phyloP scores from a whole-genome alignment of 2,329 filamentous ascomycete genomes.

The Fusarium pseudonygamai region DNA sequence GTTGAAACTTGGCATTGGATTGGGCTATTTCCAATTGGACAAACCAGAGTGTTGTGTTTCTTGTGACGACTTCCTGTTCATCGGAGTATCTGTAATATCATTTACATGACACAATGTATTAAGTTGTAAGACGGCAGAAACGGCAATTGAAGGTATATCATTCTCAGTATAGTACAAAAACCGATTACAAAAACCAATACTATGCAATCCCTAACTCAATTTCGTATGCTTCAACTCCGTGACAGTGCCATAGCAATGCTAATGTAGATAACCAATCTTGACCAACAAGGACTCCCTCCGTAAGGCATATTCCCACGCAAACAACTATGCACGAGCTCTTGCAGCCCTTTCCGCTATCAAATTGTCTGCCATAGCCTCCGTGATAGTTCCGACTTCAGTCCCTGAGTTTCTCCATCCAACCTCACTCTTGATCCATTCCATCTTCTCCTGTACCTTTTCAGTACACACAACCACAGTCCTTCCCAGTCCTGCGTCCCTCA shows the following conservation, averaged over 20 bases:
- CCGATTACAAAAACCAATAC: not conserved
- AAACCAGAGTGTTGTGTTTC: not conserved
- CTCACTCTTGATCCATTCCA: slow-evolving; percentile 40
- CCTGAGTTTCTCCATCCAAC: slow-evolving; percentile 27
- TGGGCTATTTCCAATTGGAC: not conserved
- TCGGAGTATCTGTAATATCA: not conserved
- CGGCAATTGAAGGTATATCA: not conserved
- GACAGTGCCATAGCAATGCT: not conserved
- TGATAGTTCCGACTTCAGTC: not conserved
- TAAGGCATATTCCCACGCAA: not conserved
- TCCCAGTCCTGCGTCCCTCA: slow-evolving; percentile 36
- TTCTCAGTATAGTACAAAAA: not conserved
- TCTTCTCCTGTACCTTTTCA: slow-evolving; percentile 40
- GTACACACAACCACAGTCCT: slow-evolving; percentile 37
- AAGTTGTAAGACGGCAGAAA: not conserved
- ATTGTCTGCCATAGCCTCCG: not conserved
- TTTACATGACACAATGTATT: not conserved
- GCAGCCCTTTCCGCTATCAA: not conserved
- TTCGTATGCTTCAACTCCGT: not conserved
- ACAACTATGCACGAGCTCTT: not conserved
- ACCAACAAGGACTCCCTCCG: not conserved
- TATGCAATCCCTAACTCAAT: not conserved
- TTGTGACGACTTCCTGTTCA: not conserved
- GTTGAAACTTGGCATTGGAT: not conserved
- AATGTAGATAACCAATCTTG: not conserved